Percentiles rank a stretch among this genome's conserved stretches.
These are phyloP conservation scores for Pigoraptor vietnamica DNA, from an alignment of 78 protist species.

Conservation along the genomic window DNA sequence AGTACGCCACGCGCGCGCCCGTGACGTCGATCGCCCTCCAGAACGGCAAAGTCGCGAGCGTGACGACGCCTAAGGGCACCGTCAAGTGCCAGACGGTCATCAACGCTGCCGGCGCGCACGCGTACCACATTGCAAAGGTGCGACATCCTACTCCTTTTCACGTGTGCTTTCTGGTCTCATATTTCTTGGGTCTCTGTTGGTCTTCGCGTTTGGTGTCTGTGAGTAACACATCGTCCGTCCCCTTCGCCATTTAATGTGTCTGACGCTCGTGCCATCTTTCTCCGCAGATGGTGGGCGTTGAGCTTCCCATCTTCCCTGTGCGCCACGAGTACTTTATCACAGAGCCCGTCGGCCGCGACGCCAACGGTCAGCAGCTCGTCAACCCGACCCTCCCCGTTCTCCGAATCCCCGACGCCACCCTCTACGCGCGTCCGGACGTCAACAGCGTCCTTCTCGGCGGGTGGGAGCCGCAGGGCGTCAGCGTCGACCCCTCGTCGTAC, in stretches of 20 bases:
- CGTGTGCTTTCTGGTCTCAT: no score
- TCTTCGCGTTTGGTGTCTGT: no score
- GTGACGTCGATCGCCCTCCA: neutral
- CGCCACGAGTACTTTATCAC: neutral
- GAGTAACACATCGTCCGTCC: no score
- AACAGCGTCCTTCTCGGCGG: neutral
- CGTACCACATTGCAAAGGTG: neutral
- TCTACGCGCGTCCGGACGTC: neutral
- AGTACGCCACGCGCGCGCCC: neutral
- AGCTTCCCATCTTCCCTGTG: neutral
- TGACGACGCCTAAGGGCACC: neutral
- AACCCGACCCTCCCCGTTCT: neutral
- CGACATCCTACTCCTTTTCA: no score
- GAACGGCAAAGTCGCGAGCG: neutral
- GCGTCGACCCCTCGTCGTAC: neutral
- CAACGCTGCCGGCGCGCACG: neutral
- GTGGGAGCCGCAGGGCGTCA: neutral
- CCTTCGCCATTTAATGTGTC: no score
- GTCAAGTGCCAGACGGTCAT: neutral
- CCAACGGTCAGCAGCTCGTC: neutral
- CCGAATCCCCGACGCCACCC: neutral
- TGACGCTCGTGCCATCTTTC: no score
- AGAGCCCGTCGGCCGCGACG: neutral
- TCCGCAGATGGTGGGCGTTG: neutral
- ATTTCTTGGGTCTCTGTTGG: no score